These are phyloP conservation scores for Digitaria exilis DNA, from an alignment of 202 grass and related monocot genomes.

Conservation along the genomic window DNA sequence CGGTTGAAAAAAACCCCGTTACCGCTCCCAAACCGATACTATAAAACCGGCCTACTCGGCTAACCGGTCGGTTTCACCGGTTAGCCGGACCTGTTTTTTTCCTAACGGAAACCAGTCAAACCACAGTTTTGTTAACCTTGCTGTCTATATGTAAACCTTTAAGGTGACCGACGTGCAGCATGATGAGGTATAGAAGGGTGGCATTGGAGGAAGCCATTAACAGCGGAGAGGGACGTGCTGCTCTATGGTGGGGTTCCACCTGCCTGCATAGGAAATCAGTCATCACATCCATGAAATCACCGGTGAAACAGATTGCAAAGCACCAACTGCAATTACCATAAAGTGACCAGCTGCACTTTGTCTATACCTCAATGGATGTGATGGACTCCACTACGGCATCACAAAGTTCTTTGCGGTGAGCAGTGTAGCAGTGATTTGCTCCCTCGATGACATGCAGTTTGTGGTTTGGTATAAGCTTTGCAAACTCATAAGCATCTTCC, in stretches of 20 bases:
- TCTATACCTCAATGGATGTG: slow-evolving; percentile 52
- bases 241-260: background rate
- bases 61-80: too few species aligned
- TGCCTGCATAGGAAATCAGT: slow-evolving; percentile 3
- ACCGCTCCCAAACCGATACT: too few species aligned
- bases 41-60: too few species aligned
- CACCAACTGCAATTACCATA: background rate
- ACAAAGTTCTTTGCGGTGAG: slow-evolving; percentile 60
- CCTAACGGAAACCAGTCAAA: too few species aligned
- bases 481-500: slow-evolving; percentile 75
- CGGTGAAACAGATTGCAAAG: background rate
- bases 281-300: background rate
- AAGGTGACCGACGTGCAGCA: background rate
- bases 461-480: slow-evolving; percentile 70
- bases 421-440: slow-evolving; percentile 71
- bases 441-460: slow-evolving; percentile 74
- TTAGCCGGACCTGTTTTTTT: too few species aligned
- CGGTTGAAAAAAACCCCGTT: too few species aligned
- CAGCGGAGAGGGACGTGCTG: too few species aligned
- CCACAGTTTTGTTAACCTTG: too few species aligned
- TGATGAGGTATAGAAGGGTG: background rate
- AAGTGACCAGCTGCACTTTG: background rate
- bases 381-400: slow-evolving; percentile 57
- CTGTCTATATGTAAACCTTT: background rate
- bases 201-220: background rate